Conservation (phyloP, 768 basidiomycete genomes). For the Lyophyllum shimeji region DNA sequence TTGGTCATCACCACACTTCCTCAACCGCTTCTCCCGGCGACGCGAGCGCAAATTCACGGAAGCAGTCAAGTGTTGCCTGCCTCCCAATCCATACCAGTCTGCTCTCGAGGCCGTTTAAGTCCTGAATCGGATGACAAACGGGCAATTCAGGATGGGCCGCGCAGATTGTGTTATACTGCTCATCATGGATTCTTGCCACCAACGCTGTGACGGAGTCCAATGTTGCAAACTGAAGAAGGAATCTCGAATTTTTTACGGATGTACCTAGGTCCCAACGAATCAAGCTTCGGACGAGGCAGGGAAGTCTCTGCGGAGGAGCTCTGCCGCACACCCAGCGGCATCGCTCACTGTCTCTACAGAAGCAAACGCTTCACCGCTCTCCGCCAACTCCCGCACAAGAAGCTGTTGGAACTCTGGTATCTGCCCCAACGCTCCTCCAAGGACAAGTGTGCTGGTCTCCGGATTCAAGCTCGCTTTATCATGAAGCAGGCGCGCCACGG, state of each 20-base stretch:
- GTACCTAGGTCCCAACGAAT: background rate
- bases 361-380: conserved; percentile 15
- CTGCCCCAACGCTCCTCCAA: conserved; percentile 25
- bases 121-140: too few species aligned
- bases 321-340: conserved; percentile 17
- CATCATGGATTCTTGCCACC: too few species aligned
- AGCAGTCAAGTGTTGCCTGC: too few species aligned
- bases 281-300: background rate
- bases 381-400: conserved; percentile 12
- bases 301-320: conserved; percentile 13
- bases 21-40: too few species aligned
- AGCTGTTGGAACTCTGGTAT: conserved; percentile 15
- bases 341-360: conserved; percentile 19
- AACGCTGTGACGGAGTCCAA: too few species aligned
- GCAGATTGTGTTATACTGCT: too few species aligned
- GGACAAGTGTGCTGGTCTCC: conserved; percentile 16
- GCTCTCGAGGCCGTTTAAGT: too few species aligned
- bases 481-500: conserved; percentile 9
- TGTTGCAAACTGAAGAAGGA: too few species aligned
- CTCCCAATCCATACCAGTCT: too few species aligned
- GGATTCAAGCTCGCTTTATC: conserved; percentile 2
- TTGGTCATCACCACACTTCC: too few species aligned
- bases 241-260: background rate
- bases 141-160: too few species aligned
- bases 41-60: too few species aligned